Evolutionary conservation across 1,284 basidiomycete genomes (phyloP).

Genomic region (Trametes sp.): DNA sequence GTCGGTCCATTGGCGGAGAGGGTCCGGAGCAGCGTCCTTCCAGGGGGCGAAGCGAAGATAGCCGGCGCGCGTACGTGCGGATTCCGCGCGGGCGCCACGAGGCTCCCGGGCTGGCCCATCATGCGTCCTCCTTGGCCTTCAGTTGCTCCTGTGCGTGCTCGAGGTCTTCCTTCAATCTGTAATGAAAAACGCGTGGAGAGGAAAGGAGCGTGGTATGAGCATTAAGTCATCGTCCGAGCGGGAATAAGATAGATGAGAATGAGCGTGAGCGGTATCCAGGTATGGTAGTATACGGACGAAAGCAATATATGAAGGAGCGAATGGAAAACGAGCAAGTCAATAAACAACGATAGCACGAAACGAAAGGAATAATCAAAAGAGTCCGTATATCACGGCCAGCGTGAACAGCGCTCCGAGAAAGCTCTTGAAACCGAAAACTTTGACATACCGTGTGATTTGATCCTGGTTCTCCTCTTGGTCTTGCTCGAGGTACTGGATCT

Average conservation of each 20-base stretch:
- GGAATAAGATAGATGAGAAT: slow-evolving; percentile 18
- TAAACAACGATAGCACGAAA: slow-evolving; percentile 22
- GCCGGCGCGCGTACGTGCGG: slow-evolving; percentile 25
- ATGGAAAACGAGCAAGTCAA: slow-evolving; percentile 2
- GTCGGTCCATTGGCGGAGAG: slow-evolving; percentile 21
- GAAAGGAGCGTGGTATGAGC: slow-evolving; percentile 49
- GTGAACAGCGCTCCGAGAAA: slow-evolving; percentile 61
- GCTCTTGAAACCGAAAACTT: slow-evolving; percentile 63
- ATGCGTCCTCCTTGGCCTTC: slow-evolving; percentile 42
- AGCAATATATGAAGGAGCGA: slow-evolving; percentile 8
- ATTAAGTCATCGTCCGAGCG: slow-evolving; percentile 51
- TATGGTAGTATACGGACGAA: slow-evolving; percentile 8
- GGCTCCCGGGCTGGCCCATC: slow-evolving; percentile 22
- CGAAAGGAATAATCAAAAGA: slow-evolving; percentile 49
- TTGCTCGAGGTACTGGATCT: slow-evolving; percentile 78
- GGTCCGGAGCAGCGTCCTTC: slow-evolving; percentile 27
- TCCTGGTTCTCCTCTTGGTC: slow-evolving; percentile 79
- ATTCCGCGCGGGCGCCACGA: slow-evolving; percentile 31
- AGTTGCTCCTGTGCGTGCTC: slow-evolving; percentile 47
- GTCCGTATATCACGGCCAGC: slow-evolving; percentile 62
- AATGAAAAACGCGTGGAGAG: slow-evolving; percentile 33
- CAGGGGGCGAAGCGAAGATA: slow-evolving; percentile 28
- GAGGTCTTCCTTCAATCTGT: slow-evolving; percentile 73
- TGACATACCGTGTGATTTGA: slow-evolving; percentile 79
- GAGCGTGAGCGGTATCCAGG: slow-evolving; percentile 11